Base-by-base conservation (phyloP, 352 stramenopile genomes). In the Peronosclerospora sorghi region DNA sequence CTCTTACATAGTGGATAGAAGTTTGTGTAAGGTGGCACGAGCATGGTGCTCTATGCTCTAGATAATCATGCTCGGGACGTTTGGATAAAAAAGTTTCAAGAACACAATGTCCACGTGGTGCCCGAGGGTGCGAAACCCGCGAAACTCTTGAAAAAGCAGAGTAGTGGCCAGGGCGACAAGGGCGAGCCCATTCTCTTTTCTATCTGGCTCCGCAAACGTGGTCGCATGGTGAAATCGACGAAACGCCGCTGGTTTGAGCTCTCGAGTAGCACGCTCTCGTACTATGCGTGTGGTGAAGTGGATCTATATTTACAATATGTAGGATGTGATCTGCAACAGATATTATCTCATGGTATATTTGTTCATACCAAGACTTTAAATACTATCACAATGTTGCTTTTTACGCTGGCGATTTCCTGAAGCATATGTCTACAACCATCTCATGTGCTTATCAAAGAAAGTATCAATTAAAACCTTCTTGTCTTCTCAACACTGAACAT, bases 221-320 rank as follows among this genome's bases (percentile, higher is more conserved):
- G 80, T 6, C 77, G 85, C 32, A 68, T 93, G 52, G 66, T 93
- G 21, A 86, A 88, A 54, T 85, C 70, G 21, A 86, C 74, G n/a
- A 90, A 93, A 64, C 73, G 80, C 5, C 65, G 80, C 7, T 93
- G 77, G 77, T 93, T 93, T 34, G 76, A 88, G 50, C 71, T 93
- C 8, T 74, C 75, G 1, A 70, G 45, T 43, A 60, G 59, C 0
- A 83, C 62, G 34, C 68, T 93, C 28, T 65, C 71, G 50, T 93
- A 93, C 51, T 90, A 68, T 45, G 65, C 73, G 40, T 12, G 51
- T 89, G 45, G 80, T n/a, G n/a, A n/a, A n/a, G n/a, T n/a, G n/a
- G n/a, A n/a, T n/a, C n/a, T n/a, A n/a, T n/a, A n/a, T n/a, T n/a
- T n/a, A n/a, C n/a, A n/a, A n/a, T n/a, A n/a, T n/a, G n/a, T n/a